Conservation (phyloP, 441 rosid species). For the Capsella rubella region DNA sequence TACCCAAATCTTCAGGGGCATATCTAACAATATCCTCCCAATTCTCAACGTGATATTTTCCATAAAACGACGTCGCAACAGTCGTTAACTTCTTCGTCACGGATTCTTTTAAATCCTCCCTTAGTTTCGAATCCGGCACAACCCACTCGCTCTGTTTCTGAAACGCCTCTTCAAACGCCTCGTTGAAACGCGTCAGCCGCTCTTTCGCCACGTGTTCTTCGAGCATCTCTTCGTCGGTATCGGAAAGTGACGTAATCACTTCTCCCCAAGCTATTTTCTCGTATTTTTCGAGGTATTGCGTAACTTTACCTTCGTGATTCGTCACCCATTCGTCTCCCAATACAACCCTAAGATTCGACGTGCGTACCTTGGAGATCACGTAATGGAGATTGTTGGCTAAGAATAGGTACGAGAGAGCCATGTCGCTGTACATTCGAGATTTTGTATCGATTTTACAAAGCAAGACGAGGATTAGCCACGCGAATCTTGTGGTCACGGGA, state of each 20-base stretch:
- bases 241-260: slow-evolving; percentile 58
- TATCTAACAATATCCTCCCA: slow-evolving; percentile 31
- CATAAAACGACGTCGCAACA: slow-evolving; percentile 51
- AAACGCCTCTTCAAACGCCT: slow-evolving; percentile 62
- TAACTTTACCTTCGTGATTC: slow-evolving; percentile 63
- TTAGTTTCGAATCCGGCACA: slow-evolving; percentile 57
- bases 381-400: slow-evolving; percentile 84
- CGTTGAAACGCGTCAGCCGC: slow-evolving; percentile 56
- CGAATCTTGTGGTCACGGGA: slow-evolving; percentile 53
- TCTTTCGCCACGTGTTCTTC: slow-evolving; percentile 46
- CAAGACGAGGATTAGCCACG: slow-evolving; percentile 76
- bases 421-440: slow-evolving; percentile 66
- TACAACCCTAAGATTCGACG: slow-evolving; percentile 55
- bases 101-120: slow-evolving; percentile 60
- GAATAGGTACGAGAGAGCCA: slow-evolving; percentile 75
- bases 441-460: slow-evolving; percentile 81
- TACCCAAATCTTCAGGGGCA: slow-evolving; percentile 72
- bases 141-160: slow-evolving; percentile 69
- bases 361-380: slow-evolving; percentile 65
- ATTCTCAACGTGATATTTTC: slow-evolving; percentile 20
- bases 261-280: slow-evolving; percentile 78
- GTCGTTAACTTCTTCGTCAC: slow-evolving; percentile 50
- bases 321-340: slow-evolving; percentile 73
- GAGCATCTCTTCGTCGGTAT: slow-evolving; percentile 27
- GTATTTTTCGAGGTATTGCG: slow-evolving; percentile 66